Evolutionary conservation across 2,329 filamentous ascomycete species (phyloP), one percentile per base, ranked within the genome.

Genomic region (Talaromyces sp.): DNA sequence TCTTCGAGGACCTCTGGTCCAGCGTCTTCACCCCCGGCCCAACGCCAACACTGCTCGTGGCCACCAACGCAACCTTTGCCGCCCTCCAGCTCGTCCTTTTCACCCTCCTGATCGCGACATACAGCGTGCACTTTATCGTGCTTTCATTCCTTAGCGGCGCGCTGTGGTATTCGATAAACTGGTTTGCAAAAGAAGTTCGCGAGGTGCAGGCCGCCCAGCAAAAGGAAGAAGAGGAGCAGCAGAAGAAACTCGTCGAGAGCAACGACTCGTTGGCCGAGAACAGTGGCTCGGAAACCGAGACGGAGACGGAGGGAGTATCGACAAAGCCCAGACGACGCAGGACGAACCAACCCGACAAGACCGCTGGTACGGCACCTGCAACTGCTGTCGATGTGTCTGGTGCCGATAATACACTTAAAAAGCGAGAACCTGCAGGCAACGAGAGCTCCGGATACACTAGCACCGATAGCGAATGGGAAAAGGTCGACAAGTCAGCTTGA

Each of bases 381-480:
- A 53, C 68, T 14, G 65, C 68, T 32, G 57, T 62, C 11, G 66
- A 82, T 64, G 70, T 85, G 65, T 85, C 83, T 74, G 72, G 53
- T 19, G 19, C 68, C 56, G 62, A 63, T 31, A 66, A 65, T 32
- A 75, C 75, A 52, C 32, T 80, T 63, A 77, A 76, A 70, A 80
- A 79, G 70, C 74, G 78, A 61, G 74, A 69, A 67, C 78, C 72
- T 63, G 67, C 76, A 59, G 74, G 77, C 11, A 80, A 80, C 59
- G 80, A 81, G 57, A 80, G 71, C 57, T 79, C 77, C n/a, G 82
- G 81, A 11, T 82, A 85, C 64, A 69, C 81, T 63, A 93, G 91
- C 75, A 97, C 92, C 4, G 93, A 97, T 77, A 93, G 93, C 70
- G 93, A 97, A 77, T 97, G 93, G 93, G 93, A 97, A 80, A 95